Conservation (phyloP, 169 alveolate genomes). For the Eimeria maxima region DNA sequence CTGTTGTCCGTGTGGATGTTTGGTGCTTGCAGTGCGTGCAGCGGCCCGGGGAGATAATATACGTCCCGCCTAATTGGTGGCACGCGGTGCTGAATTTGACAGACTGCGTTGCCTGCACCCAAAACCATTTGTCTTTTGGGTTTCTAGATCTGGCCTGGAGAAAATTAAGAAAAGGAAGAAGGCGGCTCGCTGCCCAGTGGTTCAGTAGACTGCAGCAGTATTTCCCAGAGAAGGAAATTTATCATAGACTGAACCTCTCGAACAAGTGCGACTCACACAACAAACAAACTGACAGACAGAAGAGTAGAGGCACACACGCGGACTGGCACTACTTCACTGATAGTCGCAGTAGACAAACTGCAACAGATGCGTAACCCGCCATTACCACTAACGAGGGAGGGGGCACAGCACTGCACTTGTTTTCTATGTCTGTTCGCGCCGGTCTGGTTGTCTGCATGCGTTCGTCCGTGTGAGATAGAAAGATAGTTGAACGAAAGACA, state of each 20-base stretch:
- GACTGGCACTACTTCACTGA: no score
- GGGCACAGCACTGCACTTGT: no score
- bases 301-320: no score
- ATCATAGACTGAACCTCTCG: neutral
- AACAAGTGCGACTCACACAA: neutral
- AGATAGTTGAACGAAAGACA: neutral
- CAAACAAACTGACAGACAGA: neutral
- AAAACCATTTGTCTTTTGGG: constrained; percentile 79
- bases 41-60: constrained; percentile 93
- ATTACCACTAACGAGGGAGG: no score
- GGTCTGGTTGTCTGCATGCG: no score
- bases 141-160: constrained; percentile 76
- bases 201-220: constrained; percentile 25
- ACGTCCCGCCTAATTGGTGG: constrained; percentile 95
- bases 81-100: constrained; percentile 93
- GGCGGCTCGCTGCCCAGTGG: constrained; percentile 66
- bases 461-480: no score
- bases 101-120: constrained; percentile 91
- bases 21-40: constrained; percentile 84
- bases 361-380: no score
- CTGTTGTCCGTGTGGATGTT: neutral
- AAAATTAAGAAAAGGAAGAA: constrained; percentile 47
- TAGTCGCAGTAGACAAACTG: neutral
- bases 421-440: no score
- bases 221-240: constrained; percentile 41